Conservation (phyloP, 1,284 basidiomycete species). For the Ustilago xerochloae region DNA sequence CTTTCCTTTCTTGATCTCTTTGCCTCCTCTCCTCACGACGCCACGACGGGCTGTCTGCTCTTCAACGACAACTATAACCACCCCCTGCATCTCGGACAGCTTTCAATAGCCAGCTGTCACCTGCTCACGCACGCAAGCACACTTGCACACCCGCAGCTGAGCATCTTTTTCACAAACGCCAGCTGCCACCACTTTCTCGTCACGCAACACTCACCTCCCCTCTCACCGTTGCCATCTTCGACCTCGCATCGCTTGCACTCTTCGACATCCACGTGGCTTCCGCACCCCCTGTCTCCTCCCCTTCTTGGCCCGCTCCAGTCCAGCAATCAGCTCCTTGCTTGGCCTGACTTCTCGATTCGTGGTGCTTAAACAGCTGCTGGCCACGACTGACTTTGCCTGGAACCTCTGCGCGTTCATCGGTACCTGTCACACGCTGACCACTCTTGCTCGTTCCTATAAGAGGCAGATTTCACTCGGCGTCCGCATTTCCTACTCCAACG, state of each 20-base stretch:
- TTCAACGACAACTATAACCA: not conserved
- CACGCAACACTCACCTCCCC: not conserved
- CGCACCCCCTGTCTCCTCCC: not conserved
- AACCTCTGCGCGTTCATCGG: not conserved
- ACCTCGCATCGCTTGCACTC: not conserved
- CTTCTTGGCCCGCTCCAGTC: slow-evolving; percentile 8
- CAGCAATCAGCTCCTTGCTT: slow-evolving; percentile 1
- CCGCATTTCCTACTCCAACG: not conserved
- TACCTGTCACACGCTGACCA: slow-evolving; percentile 1
- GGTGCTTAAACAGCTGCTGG: not conserved
- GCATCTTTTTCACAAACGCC: not conserved
- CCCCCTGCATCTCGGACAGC: slow-evolving; percentile 17
- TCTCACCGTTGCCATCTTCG: not conserved
- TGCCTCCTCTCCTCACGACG: not conserved
- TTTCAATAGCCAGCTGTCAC: not conserved
- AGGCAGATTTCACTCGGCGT: not conserved
- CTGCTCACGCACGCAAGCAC: not conserved
- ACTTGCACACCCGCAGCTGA: not conserved
- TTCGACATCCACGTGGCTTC: not conserved
- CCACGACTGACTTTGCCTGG: not conserved
- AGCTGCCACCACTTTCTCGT: not conserved
- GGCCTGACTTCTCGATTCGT: not conserved
- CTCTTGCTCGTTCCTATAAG: not conserved
- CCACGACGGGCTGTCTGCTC: not conserved
- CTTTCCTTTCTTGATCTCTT: not conserved